These are phyloP conservation scores for Lichina pygmaea DNA, from an alignment of 495 filamentous ascomycete species.

Conservation along the genomic window DNA sequence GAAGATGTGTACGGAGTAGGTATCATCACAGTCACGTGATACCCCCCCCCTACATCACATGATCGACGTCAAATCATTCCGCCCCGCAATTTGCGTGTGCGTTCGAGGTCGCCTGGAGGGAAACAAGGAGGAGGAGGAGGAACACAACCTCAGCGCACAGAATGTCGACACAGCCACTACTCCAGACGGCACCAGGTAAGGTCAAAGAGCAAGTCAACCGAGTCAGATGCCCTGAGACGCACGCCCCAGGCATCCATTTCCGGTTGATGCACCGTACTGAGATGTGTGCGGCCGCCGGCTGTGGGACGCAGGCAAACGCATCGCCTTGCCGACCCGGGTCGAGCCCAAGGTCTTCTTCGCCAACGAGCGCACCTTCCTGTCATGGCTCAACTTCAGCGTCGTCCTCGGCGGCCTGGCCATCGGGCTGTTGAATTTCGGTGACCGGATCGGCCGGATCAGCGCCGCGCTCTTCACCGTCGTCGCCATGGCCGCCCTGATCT, in stretches of 20 bases:
- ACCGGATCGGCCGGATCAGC: constrained; percentile 71
- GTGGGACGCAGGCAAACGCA: constrained; percentile 60
- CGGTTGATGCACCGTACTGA: not conserved
- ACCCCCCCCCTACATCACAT: no score
- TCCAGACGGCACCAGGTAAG: constrained; percentile 64
- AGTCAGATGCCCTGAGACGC: no score
- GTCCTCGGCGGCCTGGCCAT: constrained; percentile 88
- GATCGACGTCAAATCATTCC: no score
- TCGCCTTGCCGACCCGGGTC: constrained; percentile 90
- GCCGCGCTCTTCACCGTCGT: constrained; percentile 84
- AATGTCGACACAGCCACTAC: constrained; percentile 93
- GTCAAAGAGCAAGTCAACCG: not conserved
- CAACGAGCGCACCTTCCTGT: constrained; percentile 96
- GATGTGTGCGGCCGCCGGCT: not conserved
- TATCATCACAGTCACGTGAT: no score
- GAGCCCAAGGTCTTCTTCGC: constrained; percentile 99
- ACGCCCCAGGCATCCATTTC: no score
- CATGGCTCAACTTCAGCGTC: constrained; percentile 98
- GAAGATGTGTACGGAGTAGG: no score
- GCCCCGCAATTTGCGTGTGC: no score
- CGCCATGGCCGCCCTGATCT: constrained; percentile 86
- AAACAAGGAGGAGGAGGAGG: no score
- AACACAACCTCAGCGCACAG: not conserved
- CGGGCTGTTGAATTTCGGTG: constrained; percentile 94
- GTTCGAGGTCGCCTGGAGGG: no score